Base-by-base conservation (phyloP, 2,329 filamentous ascomycete species). In the Aspergillus sergii region DNA sequence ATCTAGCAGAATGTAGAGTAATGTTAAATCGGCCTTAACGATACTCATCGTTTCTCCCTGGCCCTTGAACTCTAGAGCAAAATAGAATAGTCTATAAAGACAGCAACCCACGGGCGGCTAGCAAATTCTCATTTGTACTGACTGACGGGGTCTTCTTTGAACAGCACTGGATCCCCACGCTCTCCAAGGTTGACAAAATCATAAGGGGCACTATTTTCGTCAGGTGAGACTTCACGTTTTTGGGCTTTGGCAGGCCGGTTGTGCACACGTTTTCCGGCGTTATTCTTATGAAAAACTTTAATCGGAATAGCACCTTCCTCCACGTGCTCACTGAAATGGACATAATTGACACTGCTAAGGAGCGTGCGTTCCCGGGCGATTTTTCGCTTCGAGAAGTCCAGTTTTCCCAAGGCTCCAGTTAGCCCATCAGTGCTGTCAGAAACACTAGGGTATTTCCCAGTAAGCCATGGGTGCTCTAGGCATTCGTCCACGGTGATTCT, bases 341-440 rank as follows among this genome's bases (percentile, higher is more conserved):
- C 86, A 57, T 92, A 87, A 77, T 97, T 96, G 77, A 96, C 86
- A 56, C 86, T 89, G 70, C 91, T 90, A 43, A 99, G 84, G 59
- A 98, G 80, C 0, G 95, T 99, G 55, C 95, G 88, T 79, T 98
- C 92, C 16, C 95, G 88, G 30, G 86, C 82, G 0, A 93, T 80
- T 66, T 94, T 95, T 67, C 94, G 89, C 70, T 90, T 91, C 30
- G 90, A 88, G 75, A 99, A 94, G 69, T 95, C 93, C 11, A 99
- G 85, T 12, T 87, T 86, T 28, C 88, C 88, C 69, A 99, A 87
- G 36, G 91, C 93, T n/a, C 92, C 92, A 0, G 95, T 94, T 26
- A 99, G 84, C 7, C 94, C 94, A 73, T 96, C 93, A 19, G 94
- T 97, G 79, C 93, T 97, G 80, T 97, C 94, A 65, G 89, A 89